Evolutionary conservation across 495 filamentous ascomycete genomes (phyloP), one percentile per base, ranked within the genome.

Genomic region (Physcia stellaris): DNA sequence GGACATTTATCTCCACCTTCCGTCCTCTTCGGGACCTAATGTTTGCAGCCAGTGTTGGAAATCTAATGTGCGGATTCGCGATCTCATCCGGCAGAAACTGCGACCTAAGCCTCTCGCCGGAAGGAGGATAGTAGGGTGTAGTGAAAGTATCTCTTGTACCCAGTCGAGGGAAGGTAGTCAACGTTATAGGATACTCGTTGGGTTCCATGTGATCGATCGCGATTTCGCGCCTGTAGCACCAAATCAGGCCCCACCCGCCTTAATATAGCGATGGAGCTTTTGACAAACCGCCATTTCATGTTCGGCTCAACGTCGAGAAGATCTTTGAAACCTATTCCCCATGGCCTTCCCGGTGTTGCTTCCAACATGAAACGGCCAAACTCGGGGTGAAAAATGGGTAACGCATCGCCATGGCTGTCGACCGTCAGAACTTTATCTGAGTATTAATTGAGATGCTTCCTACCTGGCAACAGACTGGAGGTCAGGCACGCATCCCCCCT

Each of bases 291-390:
- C 66, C 78, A 77, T 62, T 86, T 94, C 90, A 98, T 98, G 53
- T 98, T 84, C 7, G 70, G 74, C 60, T 96, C 90, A 29, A 98
- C 90, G 51, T 85, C 80, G 35, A 98, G 60, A 22, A 98, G 64
- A 53, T 94, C 90, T 55, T 86, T 88, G 55, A 93, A 88, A 4
- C 77, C 83, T 47, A 95, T 90, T 1, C 86, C 86, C 84, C 92
- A 98, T 19, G 90, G 90, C 46, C 79, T 78, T 11, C 92, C 90
- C 1, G 90, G 90, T 9, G 90, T 98, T 39, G 90, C 82, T 58
- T 98, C 90, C n/a, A 98, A 70, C 90, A 95, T 96, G 57, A 95
- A 98, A 36, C 90, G 70, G 15, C 90, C 92, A 54, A 96, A 96
- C 51, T 98, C 90, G 3, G 92, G 88, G 53, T 96, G 90, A 52